Conservation (phyloP, 2,329 filamentous ascomycete genomes). For the Aspergillus aculeatinus region DNA sequence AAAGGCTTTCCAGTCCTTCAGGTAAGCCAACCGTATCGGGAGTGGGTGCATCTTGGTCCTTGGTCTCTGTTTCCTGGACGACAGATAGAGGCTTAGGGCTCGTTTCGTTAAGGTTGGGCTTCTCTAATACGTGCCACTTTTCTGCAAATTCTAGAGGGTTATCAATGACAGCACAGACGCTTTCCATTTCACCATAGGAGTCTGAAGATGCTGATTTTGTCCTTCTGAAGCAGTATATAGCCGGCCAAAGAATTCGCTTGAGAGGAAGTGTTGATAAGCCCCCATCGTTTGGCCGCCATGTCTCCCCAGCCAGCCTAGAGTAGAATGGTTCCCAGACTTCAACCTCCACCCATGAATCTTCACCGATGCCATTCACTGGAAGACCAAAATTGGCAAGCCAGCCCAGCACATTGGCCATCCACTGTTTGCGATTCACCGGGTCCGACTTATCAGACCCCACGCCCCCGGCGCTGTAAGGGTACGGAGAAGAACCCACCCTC, state of each 20-base stretch:
- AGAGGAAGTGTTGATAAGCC: conserved; percentile 31
- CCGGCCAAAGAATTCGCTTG: conserved; percentile 47
- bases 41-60: conserved; percentile 24
- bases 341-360: conserved; percentile 42
- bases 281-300: conserved; percentile 28
- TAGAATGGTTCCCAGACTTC: conserved; percentile 44
- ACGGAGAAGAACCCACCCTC: conserved; percentile 23
- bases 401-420: conserved; percentile 38
- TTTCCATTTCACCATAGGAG: conserved; percentile 19
- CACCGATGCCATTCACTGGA: conserved; percentile 27
- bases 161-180: conserved; percentile 19
- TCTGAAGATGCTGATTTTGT: conserved; percentile 21
- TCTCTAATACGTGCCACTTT: conserved; percentile 38
- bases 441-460: conserved; percentile 13
- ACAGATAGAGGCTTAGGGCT: conserved; percentile 14
- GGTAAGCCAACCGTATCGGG: conserved; percentile 25
- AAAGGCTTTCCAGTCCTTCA: conserved; percentile 40
- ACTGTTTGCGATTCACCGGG: conserved; percentile 27
- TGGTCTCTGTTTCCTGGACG: conserved; percentile 25
- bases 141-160: conserved; percentile 47
- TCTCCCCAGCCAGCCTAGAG: conserved; percentile 36
- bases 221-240: conserved; percentile 44
- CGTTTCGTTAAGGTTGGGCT: conserved; percentile 22
- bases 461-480: conserved; percentile 10
- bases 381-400: conserved; percentile 42